These are phyloP conservation scores for Aspergillus diversus DNA, from an alignment of 495 filamentous ascomycete genomes.

Conservation along the genomic window DNA sequence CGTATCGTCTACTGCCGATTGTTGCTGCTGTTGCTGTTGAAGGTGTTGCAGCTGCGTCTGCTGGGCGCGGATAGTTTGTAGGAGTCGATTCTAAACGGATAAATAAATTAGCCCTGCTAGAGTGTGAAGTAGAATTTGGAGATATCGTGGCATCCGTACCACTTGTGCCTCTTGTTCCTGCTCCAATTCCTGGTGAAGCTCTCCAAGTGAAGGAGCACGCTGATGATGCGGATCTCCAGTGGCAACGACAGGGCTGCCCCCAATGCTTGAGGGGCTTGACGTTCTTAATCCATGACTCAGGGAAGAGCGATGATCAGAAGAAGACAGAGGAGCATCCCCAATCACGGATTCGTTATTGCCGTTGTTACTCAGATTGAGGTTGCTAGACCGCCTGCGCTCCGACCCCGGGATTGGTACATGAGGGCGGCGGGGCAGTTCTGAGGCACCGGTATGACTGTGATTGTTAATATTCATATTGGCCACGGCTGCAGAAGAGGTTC, in stretches of 20 bases:
- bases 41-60: conserved; percentile 79
- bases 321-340: conserved; percentile 41
- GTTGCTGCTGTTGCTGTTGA: conserved; percentile 40
- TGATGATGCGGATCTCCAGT: conserved; percentile 66
- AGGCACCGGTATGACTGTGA: conserved; percentile 17
- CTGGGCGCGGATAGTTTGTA: conserved; percentile 86
- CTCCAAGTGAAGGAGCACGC: conserved; percentile 81
- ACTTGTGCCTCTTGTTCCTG: conserved; percentile 96
- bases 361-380: conserved; percentile 63
- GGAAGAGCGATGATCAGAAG: conserved; percentile 48
- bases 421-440: conserved; percentile 50
- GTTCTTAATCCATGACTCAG: conserved; percentile 52
- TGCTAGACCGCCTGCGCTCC: conserved; percentile 63
- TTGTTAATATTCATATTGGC: conserved; percentile 34
- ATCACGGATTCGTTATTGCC: conserved; percentile 54
- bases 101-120: neutral
- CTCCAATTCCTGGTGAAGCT: conserved; percentile 93
- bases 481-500: conserved; percentile 29
- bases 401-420: conserved; percentile 53
- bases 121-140: too few relatives aligned
- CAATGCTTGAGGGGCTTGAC: conserved; percentile 59
- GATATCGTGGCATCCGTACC: conserved; percentile 39
- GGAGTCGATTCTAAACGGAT: conserved; percentile 73
- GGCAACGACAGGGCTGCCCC: conserved; percentile 60
- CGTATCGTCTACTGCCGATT: conserved; percentile 62